These are phyloP conservation scores for Epichloe uncinata DNA, from an alignment of 2,329 filamentous ascomycete species.

Conservation along the genomic window DNA sequence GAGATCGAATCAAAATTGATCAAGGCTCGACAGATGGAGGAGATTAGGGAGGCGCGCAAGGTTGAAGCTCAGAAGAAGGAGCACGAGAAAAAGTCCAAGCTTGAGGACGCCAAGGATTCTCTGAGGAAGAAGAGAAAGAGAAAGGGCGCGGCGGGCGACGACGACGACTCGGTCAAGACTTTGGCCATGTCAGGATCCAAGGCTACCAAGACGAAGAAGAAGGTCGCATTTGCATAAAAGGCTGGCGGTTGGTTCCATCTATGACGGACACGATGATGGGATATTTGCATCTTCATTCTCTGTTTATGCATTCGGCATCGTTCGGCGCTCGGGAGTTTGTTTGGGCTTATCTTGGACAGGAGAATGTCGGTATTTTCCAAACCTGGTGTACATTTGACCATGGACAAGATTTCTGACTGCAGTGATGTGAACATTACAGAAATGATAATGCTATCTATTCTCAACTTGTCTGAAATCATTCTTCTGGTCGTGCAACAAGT, in stretches of 20 bases:
- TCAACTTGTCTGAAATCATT: too few species aligned
- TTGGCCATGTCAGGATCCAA: slow-evolving; percentile 37
- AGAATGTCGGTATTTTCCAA: neutral
- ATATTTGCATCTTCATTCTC: neutral
- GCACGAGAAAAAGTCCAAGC: slow-evolving; percentile 56
- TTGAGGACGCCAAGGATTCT: slow-evolving; percentile 71
- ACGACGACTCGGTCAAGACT: slow-evolving; percentile 31
- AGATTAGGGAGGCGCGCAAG: slow-evolving; percentile 79
- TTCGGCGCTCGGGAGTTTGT: slow-evolving; percentile 27
- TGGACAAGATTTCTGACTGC: neutral
- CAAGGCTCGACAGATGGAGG: slow-evolving; percentile 88
- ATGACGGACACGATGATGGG: neutral
- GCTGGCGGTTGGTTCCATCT: neutral
- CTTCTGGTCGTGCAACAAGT: neutral
- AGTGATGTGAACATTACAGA: too few species aligned
- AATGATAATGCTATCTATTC: neutral
- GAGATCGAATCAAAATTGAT: slow-evolving; percentile 98
- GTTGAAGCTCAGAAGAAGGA: slow-evolving; percentile 72
- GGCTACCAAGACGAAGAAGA: slow-evolving; percentile 56
- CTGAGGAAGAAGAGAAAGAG: slow-evolving; percentile 67
- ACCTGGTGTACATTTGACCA: neutral
- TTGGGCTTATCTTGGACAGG: slow-evolving; percentile 10
- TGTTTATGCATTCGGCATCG: slow-evolving; percentile 15
- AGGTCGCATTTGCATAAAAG: slow-evolving; percentile 66
- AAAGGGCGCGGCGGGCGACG: slow-evolving; percentile 23